Base-by-base conservation (phyloP, 2,329 filamentous ascomycete species). In the Fusarium tanahbumbuense region DNA sequence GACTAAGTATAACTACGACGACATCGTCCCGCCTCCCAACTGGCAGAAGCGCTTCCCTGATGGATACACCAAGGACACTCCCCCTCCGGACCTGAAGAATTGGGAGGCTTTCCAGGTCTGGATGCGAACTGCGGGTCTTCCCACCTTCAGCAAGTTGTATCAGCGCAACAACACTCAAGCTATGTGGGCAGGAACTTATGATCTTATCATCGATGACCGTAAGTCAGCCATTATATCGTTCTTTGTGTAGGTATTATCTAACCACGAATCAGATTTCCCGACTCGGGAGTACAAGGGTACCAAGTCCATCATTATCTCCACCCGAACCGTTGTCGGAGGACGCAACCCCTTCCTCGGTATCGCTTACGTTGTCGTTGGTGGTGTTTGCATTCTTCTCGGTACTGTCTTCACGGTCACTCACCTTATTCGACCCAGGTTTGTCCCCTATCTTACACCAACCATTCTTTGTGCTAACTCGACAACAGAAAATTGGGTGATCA, bases 121-220 rank as follows among this genome's bases (percentile, higher is more conserved):
- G 96, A 99, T 99, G 96, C 90, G 96, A 74, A 97, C 97, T 3
- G 96, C 96, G 25, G 96, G 95, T 61, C 83, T 98, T 75, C 96
- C 96, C 2, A 92, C 91, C 8, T 99, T 99, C 79, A 97, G 93
- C 87, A 99, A 99, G 83, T 85, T 99, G 48, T 93, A 93, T 47
- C 88, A 91, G 79, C 88, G 94, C 64, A 98, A 98, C 77, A 91
- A 97, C 77, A 84, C 84, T 1, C 82, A 86, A 3, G 78, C 83
- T 1, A 91, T 99, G 91, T 75, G 78, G 34, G 77, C 83, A 18
- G 96, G 95, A 28, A 88, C 82, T 22, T 99, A 99, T 79, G 83
- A 89, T 67, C 82, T 99, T 56, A 84, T 92, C 54, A 92, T 98
- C 68, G 85, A 89, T 62, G 88, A 94, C 76, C 89, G 94, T 98